Base-by-base conservation (phyloP, 1,139 yeast species). In the Suhomyces chickasaworum region DNA sequence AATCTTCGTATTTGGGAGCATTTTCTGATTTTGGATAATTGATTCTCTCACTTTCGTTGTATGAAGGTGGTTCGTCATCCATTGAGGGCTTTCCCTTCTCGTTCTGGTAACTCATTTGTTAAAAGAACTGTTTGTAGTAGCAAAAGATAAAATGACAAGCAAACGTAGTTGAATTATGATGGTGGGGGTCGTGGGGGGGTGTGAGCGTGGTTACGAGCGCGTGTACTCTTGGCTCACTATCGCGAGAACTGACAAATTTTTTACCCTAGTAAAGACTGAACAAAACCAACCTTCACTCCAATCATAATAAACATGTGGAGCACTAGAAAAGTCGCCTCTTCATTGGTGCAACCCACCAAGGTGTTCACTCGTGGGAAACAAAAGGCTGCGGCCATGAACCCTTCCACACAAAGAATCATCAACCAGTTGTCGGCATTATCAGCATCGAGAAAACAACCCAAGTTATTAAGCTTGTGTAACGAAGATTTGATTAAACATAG, bases 401-500 rank as follows among this genome's bases (percentile, higher is more conserved):
- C 89, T 2, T 77, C 81, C 29, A 83, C 88, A 7, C 89, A 84
- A 58, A 77, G 77, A 59, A 78, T 84, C 43, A 81, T 84, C 45
- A 80, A 85, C 48, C 95, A 91, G 69, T 76, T 90, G 52, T 86
- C 95, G 37, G 96, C 91, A 21, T 69, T 89, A 58, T 83, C 95
- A 21, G 97, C 96, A 15, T 80, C 88, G 50, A 83, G 89, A 71
- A 90, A 89, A 68, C 93, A 86, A 64, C 98, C 99, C 39, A 81
- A 84, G 57, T 73, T 89, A 57, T 69, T 93, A 52, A 87, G 83
- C 58, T 73, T 90, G 37, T 80, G 89, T 51, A 73, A 81, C 31
- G 97, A 91, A 65, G 99, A 93, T 62, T 75, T 85, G 50, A 75
- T 91, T 53, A 88, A 95, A 61, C 98, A 93, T 64, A 81, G 82